phyloP scores from a whole-genome alignment of 2,329 filamentous ascomycete genomes.

The Daldinia sp. region DNA sequence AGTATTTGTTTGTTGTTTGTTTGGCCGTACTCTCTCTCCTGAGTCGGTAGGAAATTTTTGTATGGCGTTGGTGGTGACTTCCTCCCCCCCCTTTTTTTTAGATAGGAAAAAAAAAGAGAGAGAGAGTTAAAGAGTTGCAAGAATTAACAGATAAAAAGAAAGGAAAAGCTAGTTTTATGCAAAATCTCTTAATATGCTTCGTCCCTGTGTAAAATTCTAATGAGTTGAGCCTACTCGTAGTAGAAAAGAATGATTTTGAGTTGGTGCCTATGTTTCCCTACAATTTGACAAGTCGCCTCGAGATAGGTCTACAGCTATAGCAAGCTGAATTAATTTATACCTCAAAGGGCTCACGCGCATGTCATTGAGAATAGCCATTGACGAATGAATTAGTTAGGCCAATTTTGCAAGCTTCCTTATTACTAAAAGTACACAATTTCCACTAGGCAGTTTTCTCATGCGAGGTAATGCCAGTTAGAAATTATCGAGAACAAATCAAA shows the following conservation, averaged over 20 bases:
- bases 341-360: neutral
- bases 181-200: neutral
- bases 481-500: neutral
- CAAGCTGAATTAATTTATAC: neutral
- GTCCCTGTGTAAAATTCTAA: neutral
- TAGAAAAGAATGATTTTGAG: no score
- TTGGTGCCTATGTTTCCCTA: neutral
- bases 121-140: neutral
- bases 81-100: neutral
- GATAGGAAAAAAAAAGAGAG: slow-evolving; percentile 10
- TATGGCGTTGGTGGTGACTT: slow-evolving; percentile 30
- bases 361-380: neutral
- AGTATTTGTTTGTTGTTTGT: neutral
- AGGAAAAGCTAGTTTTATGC: neutral
- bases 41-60: slow-evolving; percentile 15
- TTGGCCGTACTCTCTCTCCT: slow-evolving; percentile 3
- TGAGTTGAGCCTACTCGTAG: neutral
- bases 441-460: neutral
- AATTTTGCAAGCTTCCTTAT: neutral
- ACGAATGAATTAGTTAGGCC: neutral
- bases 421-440: neutral
- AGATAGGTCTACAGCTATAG: neutral
- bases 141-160: neutral
- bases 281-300: neutral
- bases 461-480: neutral